Conservation (phyloP, 495 filamentous ascomycete genomes). For the Neurospora pannonica region DNA sequence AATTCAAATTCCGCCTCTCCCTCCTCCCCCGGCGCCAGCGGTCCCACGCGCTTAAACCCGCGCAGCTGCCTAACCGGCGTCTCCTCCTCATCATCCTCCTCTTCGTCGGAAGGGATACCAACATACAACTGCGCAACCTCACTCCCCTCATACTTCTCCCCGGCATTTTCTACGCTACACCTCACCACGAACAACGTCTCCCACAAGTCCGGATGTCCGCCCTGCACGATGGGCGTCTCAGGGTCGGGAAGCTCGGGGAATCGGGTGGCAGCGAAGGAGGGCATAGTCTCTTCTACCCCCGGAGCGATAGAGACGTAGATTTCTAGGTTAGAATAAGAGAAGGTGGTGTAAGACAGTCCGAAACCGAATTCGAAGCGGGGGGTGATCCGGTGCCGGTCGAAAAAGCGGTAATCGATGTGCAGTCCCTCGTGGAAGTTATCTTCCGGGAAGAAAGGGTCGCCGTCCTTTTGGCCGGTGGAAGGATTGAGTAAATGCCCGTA, state of each 20-base stretch:
- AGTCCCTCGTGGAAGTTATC: slow-evolving; percentile 54
- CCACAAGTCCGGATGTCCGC: slow-evolving; percentile 71
- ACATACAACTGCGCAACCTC: slow-evolving; percentile 50
- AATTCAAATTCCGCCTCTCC: slow-evolving; percentile 34
- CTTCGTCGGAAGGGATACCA: slow-evolving; percentile 21
- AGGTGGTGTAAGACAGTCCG: slow-evolving; percentile 66
- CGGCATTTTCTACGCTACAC: slow-evolving; percentile 59
- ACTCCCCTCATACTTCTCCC: slow-evolving; percentile 44
- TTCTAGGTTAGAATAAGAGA: slow-evolving; percentile 12
- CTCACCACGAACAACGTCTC: slow-evolving; percentile 46
- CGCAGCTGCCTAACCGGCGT: slow-evolving; percentile 42
- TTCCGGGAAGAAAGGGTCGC: slow-evolving; percentile 37
- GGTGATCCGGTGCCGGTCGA: slow-evolving; percentile 54
- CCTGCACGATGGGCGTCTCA: slow-evolving; percentile 16
- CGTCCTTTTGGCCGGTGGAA: slow-evolving; percentile 14
- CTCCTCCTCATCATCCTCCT: slow-evolving; percentile 6
- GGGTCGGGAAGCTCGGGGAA: slow-evolving; percentile 12
- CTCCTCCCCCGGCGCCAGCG: slow-evolving; percentile 31
- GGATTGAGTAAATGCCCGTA: slow-evolving; percentile 45
- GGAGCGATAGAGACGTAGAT: background rate
- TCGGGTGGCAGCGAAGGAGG: background rate
- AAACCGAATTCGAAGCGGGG: slow-evolving; percentile 74
- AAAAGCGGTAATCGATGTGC: slow-evolving; percentile 73
- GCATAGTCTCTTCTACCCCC: background rate
- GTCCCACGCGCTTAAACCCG: slow-evolving; percentile 45